These are phyloP conservation scores for Artemisia tridentata DNA, from an alignment of 129 eudicot species.

Conservation along the genomic window DNA sequence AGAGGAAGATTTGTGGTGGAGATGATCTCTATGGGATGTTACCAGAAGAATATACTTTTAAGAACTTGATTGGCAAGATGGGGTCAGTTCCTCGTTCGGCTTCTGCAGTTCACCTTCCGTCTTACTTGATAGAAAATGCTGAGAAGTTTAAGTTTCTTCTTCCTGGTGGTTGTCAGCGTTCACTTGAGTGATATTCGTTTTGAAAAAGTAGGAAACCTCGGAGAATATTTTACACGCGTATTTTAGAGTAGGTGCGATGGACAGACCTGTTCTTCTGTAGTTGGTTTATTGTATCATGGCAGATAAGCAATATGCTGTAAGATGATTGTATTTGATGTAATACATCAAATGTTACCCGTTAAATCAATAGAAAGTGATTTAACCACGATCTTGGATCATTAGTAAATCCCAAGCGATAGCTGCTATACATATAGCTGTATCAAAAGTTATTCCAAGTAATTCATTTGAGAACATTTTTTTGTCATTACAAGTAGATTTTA, in stretches of 20 bases:
- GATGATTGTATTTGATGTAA: background rate
- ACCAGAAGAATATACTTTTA: constrained; percentile 81
- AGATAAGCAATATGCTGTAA: background rate
- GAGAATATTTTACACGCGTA: constrained; percentile 1
- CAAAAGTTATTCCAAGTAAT: no score
- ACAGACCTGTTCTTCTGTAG: background rate
- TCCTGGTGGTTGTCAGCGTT: constrained; percentile 85
- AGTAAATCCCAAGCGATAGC: no score
- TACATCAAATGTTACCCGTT: no score
- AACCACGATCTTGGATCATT: no score
- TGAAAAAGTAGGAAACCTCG: background rate
- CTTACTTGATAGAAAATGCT: constrained; percentile 73
- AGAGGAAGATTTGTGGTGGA: constrained; percentile 64
- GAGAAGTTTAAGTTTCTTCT: constrained; percentile 81
- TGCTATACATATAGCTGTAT: no score
- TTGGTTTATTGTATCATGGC: background rate
- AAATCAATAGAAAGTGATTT: no score
- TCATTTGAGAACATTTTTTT: no score
- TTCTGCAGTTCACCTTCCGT: constrained; percentile 88
- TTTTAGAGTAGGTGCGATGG: background rate
- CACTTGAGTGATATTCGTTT: constrained; percentile 16
- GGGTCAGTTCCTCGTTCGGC: constrained; percentile 80
- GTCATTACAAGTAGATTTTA: no score
- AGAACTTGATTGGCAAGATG: constrained; percentile 82
- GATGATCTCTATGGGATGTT: constrained; percentile 84